Base-by-base conservation (phyloP, 75 land plant genomes). In the Isoetes taiwanensis region DNA sequence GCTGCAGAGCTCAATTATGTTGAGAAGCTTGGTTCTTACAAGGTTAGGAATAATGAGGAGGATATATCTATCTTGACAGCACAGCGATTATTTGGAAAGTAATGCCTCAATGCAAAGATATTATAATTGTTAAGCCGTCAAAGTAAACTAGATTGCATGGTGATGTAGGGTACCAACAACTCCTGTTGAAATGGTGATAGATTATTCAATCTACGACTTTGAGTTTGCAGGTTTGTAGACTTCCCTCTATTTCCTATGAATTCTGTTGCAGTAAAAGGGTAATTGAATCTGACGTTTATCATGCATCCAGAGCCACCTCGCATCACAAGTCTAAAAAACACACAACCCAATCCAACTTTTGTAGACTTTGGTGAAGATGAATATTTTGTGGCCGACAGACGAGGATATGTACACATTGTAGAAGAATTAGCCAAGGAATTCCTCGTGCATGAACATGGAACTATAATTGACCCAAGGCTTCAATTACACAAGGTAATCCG, bases 181-280 rank as follows among this genome's bases (percentile, higher is more conserved):
- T 1, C 93, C 93, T 2, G 59, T 80, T 37, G 84, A 86, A 64
- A 72, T 86, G 60, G 83, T 75, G 11, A 66, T 86, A 37, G 93
- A 86, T 24, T 86, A 83, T 54, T 65, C 74, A 16, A 58, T 65
- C n/a, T 80, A 83, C 56, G 93, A 86, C 52, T 80, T 74, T 54
- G 88, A 83, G 64, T 80, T 83, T 83, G 81, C 93, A 66, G 76
- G 76, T 73, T 34, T 29, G 20, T 0, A 34, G 19, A 3, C 33
- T 37, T 11, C 29, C 12, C 27, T 29, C 5, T 3, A 21, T 5
- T 32, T 5, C 26, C 30, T 9, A 54, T 54, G 30, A 6, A 54
- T 10, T 21, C 5, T 34, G n/a, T 20, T 57, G 24, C 14, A 2
- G 20, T 27, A 10, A 24, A 20, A 58, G 37, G 4, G 10, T n/a